A percentile compares a stretch with the other conserved stretches of the same genome.
These are phyloP conservation scores for Xylariomycetidae sp. DNA, from an alignment of 2,329 filamentous ascomycete genomes.

Conservation along the genomic window DNA sequence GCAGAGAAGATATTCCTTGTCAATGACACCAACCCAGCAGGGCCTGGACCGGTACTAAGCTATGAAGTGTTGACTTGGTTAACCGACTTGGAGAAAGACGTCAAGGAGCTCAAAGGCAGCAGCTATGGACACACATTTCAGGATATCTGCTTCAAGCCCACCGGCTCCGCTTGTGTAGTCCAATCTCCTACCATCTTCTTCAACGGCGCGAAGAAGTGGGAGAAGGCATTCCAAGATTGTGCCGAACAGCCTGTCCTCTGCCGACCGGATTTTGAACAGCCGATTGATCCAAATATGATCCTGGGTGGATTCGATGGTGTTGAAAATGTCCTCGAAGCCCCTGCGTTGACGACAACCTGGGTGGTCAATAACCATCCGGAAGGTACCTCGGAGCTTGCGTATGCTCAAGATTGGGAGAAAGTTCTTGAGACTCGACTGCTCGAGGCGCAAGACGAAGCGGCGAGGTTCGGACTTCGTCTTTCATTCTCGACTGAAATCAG, in stretches of 20 bases:
- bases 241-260: slow-evolving; percentile 77
- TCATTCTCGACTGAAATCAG: slow-evolving; percentile 96
- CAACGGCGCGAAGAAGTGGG: slow-evolving; percentile 65
- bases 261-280: slow-evolving; percentile 83
- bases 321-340: slow-evolving; percentile 64
- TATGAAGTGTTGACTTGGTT: slow-evolving; percentile 92
- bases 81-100: slow-evolving; percentile 80
- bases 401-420: slow-evolving; percentile 86
- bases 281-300: slow-evolving; percentile 78
- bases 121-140: slow-evolving; percentile 65
- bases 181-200: slow-evolving; percentile 93
- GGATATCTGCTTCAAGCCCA: slow-evolving; percentile 92
- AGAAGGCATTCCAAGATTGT: slow-evolving; percentile 66
- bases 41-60: slow-evolving; percentile 72
- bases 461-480: slow-evolving; percentile 70
- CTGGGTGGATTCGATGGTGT: slow-evolving; percentile 72
- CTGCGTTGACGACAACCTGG: slow-evolving; percentile 87
- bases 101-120: slow-evolving; percentile 67
- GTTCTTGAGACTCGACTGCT: slow-evolving; percentile 70
- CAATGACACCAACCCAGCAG: slow-evolving; percentile 67
- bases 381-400: slow-evolving; percentile 63
- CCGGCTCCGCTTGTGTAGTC: slow-evolving; percentile 81
- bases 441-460: slow-evolving; percentile 75
- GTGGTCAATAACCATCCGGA: slow-evolving; percentile 84
- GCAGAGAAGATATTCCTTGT: slow-evolving; percentile 91